phyloP scores from a whole-genome alignment of 2,329 filamentous ascomycete species.

The Ophidiomyces ophidiicola region DNA sequence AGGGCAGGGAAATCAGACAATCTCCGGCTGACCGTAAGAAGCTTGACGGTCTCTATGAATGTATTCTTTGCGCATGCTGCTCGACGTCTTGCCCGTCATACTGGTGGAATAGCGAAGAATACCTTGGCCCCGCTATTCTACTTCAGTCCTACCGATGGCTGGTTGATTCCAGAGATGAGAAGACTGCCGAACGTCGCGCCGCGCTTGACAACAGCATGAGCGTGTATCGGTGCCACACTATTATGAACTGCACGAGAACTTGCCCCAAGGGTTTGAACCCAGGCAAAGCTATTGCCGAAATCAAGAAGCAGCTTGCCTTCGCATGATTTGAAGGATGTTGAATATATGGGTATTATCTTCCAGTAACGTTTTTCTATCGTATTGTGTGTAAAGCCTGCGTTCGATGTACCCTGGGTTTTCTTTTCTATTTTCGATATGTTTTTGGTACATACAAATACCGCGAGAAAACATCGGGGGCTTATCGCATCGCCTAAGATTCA shows the following conservation, averaged over 20 bases:
- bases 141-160: conserved; percentile 98
- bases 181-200: conserved; percentile 72
- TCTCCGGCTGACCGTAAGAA: conserved; percentile 85
- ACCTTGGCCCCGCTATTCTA: conserved; percentile 90
- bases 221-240: conserved; percentile 97
- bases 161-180: conserved; percentile 86
- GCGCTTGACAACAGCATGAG: conserved; percentile 98
- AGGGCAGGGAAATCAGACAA: conserved; percentile 90
- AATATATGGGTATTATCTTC: conserved; percentile 1
- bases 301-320: conserved; percentile 87
- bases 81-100: conserved; percentile 98
- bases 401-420: conserved; percentile 4
- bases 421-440: conserved; percentile 3
- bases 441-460: conserved; percentile 5
- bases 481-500: background rate
- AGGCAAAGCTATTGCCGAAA: conserved; percentile 86
- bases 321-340: conserved; percentile 19
- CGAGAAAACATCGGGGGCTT: conserved; percentile 3
- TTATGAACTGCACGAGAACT: conserved; percentile 94
- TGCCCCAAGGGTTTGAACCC: conserved; percentile 98
- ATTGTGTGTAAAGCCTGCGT: conserved; percentile 8
- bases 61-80: conserved; percentile 98
- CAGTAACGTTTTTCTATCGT: conserved; percentile 11
- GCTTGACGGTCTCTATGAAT: conserved; percentile 96
- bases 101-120: conserved; percentile 99